These are phyloP conservation scores for Aspergillus coremiiformis DNA, from an alignment of 495 filamentous ascomycete species.

Conservation along the genomic window DNA sequence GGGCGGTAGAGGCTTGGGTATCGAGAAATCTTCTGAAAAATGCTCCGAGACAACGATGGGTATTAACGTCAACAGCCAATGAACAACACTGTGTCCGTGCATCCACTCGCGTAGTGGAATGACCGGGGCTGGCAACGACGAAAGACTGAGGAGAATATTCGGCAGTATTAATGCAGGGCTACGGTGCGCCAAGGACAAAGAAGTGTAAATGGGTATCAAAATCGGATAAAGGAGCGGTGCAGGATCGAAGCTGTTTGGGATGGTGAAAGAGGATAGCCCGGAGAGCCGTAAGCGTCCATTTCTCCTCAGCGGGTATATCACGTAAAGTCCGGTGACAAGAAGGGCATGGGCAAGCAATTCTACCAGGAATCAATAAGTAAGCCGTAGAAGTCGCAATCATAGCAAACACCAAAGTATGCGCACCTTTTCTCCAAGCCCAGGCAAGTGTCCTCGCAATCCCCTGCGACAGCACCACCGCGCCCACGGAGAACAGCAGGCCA, in stretches of 20 bases:
- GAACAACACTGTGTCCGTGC: conserved; percentile 52
- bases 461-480: conserved; percentile 32
- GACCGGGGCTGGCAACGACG: conserved; percentile 64
- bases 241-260: conserved; percentile 77
- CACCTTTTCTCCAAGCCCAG: conserved; percentile 42
- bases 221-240: conserved; percentile 85
- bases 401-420: background rate
- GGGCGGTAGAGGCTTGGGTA: conserved; percentile 29
- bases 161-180: conserved; percentile 53
- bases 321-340: conserved; percentile 37
- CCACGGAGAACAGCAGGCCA: conserved; percentile 37
- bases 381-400: background rate
- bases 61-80: conserved; percentile 65
- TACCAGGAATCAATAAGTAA: conserved; percentile 18
- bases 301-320: conserved; percentile 38
- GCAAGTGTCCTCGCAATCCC: conserved; percentile 27
- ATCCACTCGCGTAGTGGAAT: conserved; percentile 53
- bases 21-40: conserved; percentile 22
- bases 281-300: conserved; percentile 23
- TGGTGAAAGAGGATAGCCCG: conserved; percentile 33
- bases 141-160: conserved; percentile 74
- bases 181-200: conserved; percentile 61
- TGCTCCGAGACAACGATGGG: conserved; percentile 50
- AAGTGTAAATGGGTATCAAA: conserved; percentile 66
- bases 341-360: conserved; percentile 42